Evolutionary conservation across 768 basidiomycete species (phyloP), one percentile per base, ranked within the genome.

Genomic region (Leccinum sublutescens): DNA sequence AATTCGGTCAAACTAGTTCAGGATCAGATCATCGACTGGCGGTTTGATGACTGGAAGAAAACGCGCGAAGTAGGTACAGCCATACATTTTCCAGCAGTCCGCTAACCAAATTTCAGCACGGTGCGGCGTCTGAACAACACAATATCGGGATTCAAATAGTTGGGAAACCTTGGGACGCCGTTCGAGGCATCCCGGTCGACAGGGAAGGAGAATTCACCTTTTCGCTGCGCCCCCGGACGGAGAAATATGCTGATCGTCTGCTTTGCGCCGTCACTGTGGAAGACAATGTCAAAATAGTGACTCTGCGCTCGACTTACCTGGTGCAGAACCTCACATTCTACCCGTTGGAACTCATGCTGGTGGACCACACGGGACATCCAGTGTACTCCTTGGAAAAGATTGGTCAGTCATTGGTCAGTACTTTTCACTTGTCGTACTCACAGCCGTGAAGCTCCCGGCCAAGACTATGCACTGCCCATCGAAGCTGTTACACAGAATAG

Each of bases 21-120:
- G 63, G 88, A 89, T 38, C 82, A 91, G 66, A 85, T 80, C 8
- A 78, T 92, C 4, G 95, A 98, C 57, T 98, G 97, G 97, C 82
- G 97, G 56, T 98, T 98, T 67, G 95, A 98, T 69, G 95, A 98
- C 68, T 94, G 93, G 89, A 89, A 88, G 71, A 89, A 88, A 4
- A 87, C 91, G 78, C 86, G 97, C 69, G 97, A 99, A 79, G 95
- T 93, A 68, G 60, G 79, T 63, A 17, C 50, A 49, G 23, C 36
- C 12, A 23, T 5, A 10, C 1, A 54, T 2, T 50, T 27, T 57
- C 27, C 8, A n/a, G 27, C 31, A 21, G 12, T 56, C 6, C 14
- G 49, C 52, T 56, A 40, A 62, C 55, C 48, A 54, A 17, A 33
- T 34, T 54, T 57, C 56, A 83, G 82, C 77, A 79, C 60, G 70